Percentiles rank a stretch among this genome's conserved stretches.
These are phyloP conservation scores for Bacterosira constricta DNA, from an alignment of 108 stramenopile genomes.

Conservation along the genomic window DNA sequence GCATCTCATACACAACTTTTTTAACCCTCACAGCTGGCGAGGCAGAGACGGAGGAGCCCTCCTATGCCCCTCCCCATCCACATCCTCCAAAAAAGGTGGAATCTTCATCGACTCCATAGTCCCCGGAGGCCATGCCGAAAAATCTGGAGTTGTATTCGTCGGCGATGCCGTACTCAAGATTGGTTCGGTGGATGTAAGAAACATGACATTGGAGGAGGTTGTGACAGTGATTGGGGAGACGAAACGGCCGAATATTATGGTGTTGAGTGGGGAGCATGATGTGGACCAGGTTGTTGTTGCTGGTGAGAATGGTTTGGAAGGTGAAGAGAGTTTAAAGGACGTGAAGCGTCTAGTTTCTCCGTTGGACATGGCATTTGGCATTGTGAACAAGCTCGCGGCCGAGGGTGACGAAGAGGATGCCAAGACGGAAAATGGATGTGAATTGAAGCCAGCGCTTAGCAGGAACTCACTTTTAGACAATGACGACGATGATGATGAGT, in stretches of 20 bases:
- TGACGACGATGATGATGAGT: constrained; percentile 21
- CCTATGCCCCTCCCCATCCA: constrained; percentile 3
- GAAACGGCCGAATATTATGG: constrained; percentile 67
- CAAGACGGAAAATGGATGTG: background rate
- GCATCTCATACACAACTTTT: no score
- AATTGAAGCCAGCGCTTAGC: constrained; percentile 1
- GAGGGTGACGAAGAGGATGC: constrained; percentile 14
- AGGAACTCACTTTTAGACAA: constrained; percentile 26
- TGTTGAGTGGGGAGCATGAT: constrained; percentile 55
- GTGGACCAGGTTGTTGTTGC: constrained; percentile 53
- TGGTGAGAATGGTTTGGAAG: constrained; percentile 32
- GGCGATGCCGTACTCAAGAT: constrained; percentile 73
- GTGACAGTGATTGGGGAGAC: constrained; percentile 66
- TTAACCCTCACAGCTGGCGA: constrained; percentile 32
- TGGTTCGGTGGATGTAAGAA: constrained; percentile 68
- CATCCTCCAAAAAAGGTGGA: constrained; percentile 58
- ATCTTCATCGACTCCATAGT: constrained; percentile 82
- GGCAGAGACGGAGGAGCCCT: constrained; percentile 38
- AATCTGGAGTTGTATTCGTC: constrained; percentile 64
- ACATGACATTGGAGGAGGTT: constrained; percentile 72
- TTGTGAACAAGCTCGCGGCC: constrained; percentile 36
- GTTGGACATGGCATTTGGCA: constrained; percentile 43
- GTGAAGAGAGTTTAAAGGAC: background rate
- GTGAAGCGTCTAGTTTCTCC: constrained; percentile 27
- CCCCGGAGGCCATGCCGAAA: constrained; percentile 72